Percentiles rank a stretch among this genome's conserved stretches.
These are phyloP conservation scores for Leptodermis oblonga DNA, from an alignment of 257 asterid genomes.

Conservation along the genomic window DNA sequence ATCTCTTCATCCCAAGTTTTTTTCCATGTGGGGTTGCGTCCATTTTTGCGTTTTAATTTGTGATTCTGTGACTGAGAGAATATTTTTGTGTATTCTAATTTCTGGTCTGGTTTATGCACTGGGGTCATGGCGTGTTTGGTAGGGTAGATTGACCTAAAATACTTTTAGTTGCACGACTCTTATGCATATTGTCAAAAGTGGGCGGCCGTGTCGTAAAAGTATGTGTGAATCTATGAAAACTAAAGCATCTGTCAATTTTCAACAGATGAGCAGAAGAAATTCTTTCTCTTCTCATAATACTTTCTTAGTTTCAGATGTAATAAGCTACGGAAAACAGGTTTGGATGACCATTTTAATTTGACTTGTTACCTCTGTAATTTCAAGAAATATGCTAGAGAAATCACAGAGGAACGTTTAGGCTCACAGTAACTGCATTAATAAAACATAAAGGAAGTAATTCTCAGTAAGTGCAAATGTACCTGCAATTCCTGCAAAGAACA, in stretches of 20 bases:
- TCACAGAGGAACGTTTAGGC: not conserved
- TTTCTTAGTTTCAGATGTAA: not conserved
- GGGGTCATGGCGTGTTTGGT: constrained; percentile 7
- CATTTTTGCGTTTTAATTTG: constrained; percentile 14
- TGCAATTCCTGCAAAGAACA: not conserved
- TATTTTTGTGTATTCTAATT: no score
- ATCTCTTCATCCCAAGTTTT: constrained; percentile 7
- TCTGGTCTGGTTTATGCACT: no score
- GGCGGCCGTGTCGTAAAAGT: constrained; percentile 7
- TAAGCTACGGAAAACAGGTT: not conserved
- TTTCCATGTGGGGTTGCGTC: constrained; percentile 12
- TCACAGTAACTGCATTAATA: not conserved
- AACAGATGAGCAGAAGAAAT: no score
- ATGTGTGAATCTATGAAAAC: constrained; percentile 1
- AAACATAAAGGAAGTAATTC: not conserved
- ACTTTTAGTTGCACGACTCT: not conserved
- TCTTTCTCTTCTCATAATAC: not conserved
- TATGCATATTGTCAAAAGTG: constrained; percentile 7
- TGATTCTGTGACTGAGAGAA: not conserved
- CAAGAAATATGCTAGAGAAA: not conserved
- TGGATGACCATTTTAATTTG: not conserved
- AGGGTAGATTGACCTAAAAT: constrained; percentile 12
- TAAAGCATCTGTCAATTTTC: not conserved
- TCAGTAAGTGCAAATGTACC: not conserved
- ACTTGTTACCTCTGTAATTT: not conserved